These are phyloP conservation scores for Globisporangium yorkense DNA, from an alignment of 352 stramenopile genomes.

Conservation along the genomic window DNA sequence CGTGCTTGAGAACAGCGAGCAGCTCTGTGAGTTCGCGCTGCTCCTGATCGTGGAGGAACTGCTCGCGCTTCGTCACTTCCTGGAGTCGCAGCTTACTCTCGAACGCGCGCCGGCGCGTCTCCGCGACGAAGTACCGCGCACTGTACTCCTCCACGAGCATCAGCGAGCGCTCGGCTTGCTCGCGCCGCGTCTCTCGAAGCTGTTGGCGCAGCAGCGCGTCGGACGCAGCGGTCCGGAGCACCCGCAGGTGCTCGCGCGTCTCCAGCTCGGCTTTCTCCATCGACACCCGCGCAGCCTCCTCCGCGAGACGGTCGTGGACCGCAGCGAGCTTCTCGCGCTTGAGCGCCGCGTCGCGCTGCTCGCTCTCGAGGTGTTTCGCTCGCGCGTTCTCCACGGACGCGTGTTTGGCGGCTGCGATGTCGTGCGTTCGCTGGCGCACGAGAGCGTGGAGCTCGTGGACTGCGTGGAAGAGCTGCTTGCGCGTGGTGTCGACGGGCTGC, in stretches of 20 bases:
- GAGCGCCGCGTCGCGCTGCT: neutral
- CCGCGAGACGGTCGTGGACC: conserved; percentile 25
- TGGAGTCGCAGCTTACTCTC: conserved; percentile 21
- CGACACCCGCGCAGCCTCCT: conserved; percentile 21
- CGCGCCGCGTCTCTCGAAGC: conserved; percentile 22
- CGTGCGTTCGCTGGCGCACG: conserved; percentile 20
- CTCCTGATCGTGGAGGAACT: conserved; percentile 23
- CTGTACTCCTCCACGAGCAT: conserved; percentile 63
- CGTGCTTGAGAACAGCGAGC: conserved; percentile 18
- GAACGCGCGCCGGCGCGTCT: conserved; percentile 27
- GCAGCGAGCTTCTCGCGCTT: conserved; percentile 16
- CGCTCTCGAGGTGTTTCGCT: conserved; percentile 11
- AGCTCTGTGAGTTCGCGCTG: conserved; percentile 24
- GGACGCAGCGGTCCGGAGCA: conserved; percentile 22
- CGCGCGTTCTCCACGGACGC: conserved; percentile 16
- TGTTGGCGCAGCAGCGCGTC: conserved; percentile 28
- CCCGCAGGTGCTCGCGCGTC: conserved; percentile 39
- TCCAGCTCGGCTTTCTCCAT: conserved; percentile 48
- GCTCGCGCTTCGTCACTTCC: conserved; percentile 31
- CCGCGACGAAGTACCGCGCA: conserved; percentile 40
- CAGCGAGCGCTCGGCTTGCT: conserved; percentile 35
- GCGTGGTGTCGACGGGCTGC: conserved; percentile 29
- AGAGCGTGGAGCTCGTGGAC: conserved; percentile 31
- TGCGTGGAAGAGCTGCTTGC: conserved; percentile 44
- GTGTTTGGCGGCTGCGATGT: conserved; percentile 25